Evolutionary conservation across 2,329 filamentous ascomycete species (phyloP), one percentile per base, ranked within the genome.

Genomic region (Alternaria ventricosa): DNA sequence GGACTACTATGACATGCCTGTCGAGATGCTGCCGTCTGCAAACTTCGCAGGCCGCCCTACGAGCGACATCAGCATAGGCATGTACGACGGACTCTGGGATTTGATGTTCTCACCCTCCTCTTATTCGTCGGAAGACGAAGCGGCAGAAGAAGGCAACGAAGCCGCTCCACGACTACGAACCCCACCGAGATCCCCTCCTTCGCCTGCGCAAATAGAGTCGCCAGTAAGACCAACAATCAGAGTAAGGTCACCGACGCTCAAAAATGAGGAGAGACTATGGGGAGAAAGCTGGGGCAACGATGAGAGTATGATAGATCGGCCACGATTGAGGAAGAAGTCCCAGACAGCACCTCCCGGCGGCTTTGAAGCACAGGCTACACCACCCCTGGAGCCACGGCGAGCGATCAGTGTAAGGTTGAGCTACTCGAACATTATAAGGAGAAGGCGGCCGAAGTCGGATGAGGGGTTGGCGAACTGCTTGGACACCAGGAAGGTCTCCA

Each of bases 391-490:
- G 20, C 73, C 71, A 28, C 69, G 73, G 63, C 67, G 74, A 69
- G 75, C 71, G 18, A 69, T 76, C 51, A 75, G 76, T 59, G 68
- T 66, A 44, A 72, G 69, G 53, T 13, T 66, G 45, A 63, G 62
- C 4, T 36, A 51, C 20, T 59, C 60, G 27, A 59, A 46, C 11
- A 59, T 50, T 15, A 46, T 44, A 6, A 55, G 46, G n/a, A 63
- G 46, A 20, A 66, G 33, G 11, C 44, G 53, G 9, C 41, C 60
- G 13, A 54, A 45, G 30, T 55, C 50, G 33, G 41, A 28, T 28
- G 18, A 55, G 7, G 25, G 46, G 30, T 23, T 44, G 28, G 30
- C 45, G 33, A 49, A 28, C 44, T 33, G 43, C n/a, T 46, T 63
- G 49, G 49, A 50, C 11, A 47, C 33, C 12, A 49, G 15, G 25